Base-by-base conservation (phyloP, 805 yeast genomes). In the Wickerhamiella galacta region DNA sequence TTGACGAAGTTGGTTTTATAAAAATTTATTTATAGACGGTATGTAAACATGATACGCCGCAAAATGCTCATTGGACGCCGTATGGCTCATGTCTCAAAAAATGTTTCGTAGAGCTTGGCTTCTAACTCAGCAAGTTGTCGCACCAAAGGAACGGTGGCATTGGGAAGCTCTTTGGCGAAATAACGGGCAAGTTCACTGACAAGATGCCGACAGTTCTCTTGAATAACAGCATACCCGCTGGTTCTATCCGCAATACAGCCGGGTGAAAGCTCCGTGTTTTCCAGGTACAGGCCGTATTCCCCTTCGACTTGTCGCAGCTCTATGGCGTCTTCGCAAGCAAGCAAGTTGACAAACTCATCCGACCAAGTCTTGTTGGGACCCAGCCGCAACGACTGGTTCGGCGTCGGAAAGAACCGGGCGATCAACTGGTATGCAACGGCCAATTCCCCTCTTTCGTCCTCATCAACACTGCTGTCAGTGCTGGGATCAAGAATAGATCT, bases 1-100 rank as follows among this genome's bases (percentile, higher is more conserved):
- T 58, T 2, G 92, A 79, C 42, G 56, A 81, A 35, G 63, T 69
- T 26, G 93, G 93, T 0, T 58, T 56, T 2, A 58, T 80, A 20
- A 70, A 71, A 46, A 66, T 78, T 2, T 76, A 24, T 16, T 6
- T 33, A 8, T 33, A 26, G n/a, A n/a, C n/a, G n/a, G n/a, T n/a
- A n/a, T n/a, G n/a, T n/a, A n/a, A n/a, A n/a, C n/a, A n/a, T n/a
- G n/a, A n/a, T n/a, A n/a, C n/a, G n/a, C n/a, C n/a, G n/a, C n/a
- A 20, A 20, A 10, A 7, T 7, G 22, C 22, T 10, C 10, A 20
- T 20, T 68, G 7, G 10, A 7, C 10, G 7, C 22, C 10, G 22
- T 20, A 20, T 7, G 9, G 7, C 22, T 20, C 10, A 7, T 20
- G 7, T 20, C 10, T 20, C 22, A 10, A 7, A 7, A 10, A 20